Conservation (phyloP, 2,329 filamentous ascomycete genomes). For the Alternaria postmessia region DNA sequence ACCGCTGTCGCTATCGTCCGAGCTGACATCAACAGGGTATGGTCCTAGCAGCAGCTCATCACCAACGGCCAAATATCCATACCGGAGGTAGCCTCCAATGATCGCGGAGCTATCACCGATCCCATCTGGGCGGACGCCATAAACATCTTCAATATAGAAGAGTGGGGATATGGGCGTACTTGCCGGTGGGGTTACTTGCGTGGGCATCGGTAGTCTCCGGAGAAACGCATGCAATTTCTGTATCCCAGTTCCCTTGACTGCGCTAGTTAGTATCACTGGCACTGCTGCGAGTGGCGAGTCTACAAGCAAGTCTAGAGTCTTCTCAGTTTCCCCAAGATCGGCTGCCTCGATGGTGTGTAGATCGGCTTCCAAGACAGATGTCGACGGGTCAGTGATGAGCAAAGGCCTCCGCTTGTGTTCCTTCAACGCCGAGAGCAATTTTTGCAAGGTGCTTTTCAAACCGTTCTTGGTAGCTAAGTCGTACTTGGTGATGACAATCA, state of each 20-base stretch:
- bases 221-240: conserved; percentile 83
- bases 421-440: conserved; percentile 80
- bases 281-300: conserved; percentile 63
- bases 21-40: conserved; percentile 52
- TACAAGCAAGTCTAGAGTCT: conserved; percentile 61
- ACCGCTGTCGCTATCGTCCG: conserved; percentile 50
- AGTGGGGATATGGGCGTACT: conserved; percentile 62
- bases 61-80: conserved; percentile 78
- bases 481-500: conserved; percentile 88
- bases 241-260: conserved; percentile 84
- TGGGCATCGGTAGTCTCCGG: conserved; percentile 73
- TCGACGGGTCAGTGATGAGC: conserved; percentile 62
- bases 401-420: conserved; percentile 75
- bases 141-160: conserved; percentile 92
- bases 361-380: conserved; percentile 44
- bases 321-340: conserved; percentile 67
- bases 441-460: conserved; percentile 74
- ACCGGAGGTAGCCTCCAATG: conserved; percentile 83
- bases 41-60: conserved; percentile 83
- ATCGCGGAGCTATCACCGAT: conserved; percentile 59
- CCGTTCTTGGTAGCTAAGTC: conserved; percentile 80
- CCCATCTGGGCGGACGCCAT: conserved; percentile 64
- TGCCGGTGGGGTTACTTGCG: conserved; percentile 47
- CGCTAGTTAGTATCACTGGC: conserved; percentile 87
- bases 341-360: conserved; percentile 64